Evolutionary conservation across 1,284 basidiomycete genomes (phyloP).

Genomic region (Singerocomus rubriflavus): DNA sequence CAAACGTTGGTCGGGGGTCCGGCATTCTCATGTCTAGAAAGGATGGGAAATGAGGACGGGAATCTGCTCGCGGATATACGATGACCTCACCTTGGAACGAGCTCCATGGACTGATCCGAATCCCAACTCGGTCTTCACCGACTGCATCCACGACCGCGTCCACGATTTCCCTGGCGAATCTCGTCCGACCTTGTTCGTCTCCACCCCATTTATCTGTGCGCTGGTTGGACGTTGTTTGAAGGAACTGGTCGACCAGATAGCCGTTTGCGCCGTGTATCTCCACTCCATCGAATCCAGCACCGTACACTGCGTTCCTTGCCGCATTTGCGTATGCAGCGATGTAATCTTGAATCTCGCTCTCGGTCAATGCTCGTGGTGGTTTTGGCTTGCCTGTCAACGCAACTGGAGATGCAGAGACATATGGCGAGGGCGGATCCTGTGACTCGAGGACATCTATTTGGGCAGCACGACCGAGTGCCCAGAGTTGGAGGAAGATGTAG

Average conservation of each 20-base stretch:
- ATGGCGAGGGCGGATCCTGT: constrained; percentile 27
- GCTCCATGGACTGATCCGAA: too few relatives aligned
- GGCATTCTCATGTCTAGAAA: constrained; percentile 28
- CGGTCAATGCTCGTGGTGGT: constrained; percentile 33
- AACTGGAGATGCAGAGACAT: constrained; percentile 42
- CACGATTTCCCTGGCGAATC: constrained; percentile 44
- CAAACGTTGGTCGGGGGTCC: constrained; percentile 43
- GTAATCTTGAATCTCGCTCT: constrained; percentile 26
- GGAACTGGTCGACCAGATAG: constrained; percentile 27
- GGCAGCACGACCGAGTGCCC: constrained; percentile 41
- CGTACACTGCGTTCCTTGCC: too few relatives aligned
- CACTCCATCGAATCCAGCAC: too few relatives aligned
- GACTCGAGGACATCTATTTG: constrained; percentile 23
- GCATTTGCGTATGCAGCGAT: too few relatives aligned
- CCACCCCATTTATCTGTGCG: constrained; percentile 59
- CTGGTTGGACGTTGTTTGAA: constrained; percentile 35
- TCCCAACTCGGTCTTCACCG: too few relatives aligned
- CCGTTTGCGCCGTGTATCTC: constrained; percentile 21
- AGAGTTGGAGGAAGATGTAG: constrained; percentile 41
- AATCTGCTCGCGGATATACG: too few relatives aligned
- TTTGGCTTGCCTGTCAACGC: constrained; percentile 26
- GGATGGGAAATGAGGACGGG: background rate
- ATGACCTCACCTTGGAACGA: constrained; percentile 33
- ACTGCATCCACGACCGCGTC: too few relatives aligned
- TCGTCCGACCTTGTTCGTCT: constrained; percentile 46